A percentile compares a stretch with the other conserved stretches of the same genome.
These are phyloP conservation scores for Tetrapyrgos nigripes DNA, from an alignment of 1,284 basidiomycete genomes.

Conservation along the genomic window DNA sequence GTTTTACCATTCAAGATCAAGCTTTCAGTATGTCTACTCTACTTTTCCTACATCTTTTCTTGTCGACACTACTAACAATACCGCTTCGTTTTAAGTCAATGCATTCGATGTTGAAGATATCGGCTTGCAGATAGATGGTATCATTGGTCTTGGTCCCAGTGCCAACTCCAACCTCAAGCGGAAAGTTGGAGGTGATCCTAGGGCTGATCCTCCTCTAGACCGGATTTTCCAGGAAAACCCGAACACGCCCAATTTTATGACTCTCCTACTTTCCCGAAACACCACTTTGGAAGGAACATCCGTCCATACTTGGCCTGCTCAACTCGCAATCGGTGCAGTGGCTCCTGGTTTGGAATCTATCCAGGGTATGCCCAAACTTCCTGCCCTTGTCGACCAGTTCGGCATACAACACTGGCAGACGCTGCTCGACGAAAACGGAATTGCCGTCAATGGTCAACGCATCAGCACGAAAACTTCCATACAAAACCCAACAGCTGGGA, in stretches of 20 bases:
- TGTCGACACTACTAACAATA: background rate
- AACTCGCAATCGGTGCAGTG: background rate
- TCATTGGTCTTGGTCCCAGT: background rate
- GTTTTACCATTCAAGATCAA: background rate
- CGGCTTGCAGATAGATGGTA: background rate
- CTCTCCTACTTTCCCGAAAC: background rate
- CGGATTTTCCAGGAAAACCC: slow-evolving; percentile 3
- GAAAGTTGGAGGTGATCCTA: background rate
- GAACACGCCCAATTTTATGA: background rate
- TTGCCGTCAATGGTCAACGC: background rate
- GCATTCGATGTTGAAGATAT: background rate
- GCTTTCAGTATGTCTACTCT: background rate
- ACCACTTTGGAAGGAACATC: background rate
- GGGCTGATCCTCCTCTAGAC: background rate
- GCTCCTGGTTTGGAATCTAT: background rate
- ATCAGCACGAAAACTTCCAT: background rate
- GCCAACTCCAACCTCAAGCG: background rate
- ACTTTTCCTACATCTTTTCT: background rate
- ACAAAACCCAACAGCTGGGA: slow-evolving; percentile 3
- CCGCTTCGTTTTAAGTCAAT: background rate
- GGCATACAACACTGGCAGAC: background rate
- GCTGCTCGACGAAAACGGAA: background rate
- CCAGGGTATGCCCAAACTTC: background rate
- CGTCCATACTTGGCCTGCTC: background rate
- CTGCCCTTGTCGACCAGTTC: background rate